Percentiles rank a stretch among this genome's conserved stretches.
phyloP scores from a whole-genome alignment of 768 basidiomycete genomes.

The Lepiota brunneoincarnata region DNA sequence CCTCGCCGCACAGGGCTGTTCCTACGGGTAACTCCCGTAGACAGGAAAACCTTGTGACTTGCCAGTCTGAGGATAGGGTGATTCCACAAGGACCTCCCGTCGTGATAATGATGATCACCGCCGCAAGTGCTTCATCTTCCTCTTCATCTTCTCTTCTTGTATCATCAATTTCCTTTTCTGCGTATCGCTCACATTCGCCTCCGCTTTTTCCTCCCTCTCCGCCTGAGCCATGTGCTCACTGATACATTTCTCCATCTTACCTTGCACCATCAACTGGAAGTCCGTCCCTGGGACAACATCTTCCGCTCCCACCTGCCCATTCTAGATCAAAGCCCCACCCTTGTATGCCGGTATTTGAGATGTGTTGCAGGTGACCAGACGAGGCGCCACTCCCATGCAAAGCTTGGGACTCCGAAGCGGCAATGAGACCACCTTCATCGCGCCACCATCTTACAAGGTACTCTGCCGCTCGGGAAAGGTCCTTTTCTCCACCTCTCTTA shows the following conservation, averaged over 20 bases:
- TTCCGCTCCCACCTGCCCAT: constrained; percentile 46
- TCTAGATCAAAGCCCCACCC: constrained; percentile 90
- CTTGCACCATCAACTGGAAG: constrained; percentile 41
- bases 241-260: constrained; percentile 71
- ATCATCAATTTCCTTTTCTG: constrained; percentile 62
- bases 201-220: constrained; percentile 49
- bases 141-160: constrained; percentile 37
- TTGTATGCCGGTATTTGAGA: constrained; percentile 24
- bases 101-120: constrained; percentile 5
- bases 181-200: constrained; percentile 62
- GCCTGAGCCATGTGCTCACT: constrained; percentile 45
- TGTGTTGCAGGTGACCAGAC: background rate
- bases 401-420: constrained; percentile 26
- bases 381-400: background rate
- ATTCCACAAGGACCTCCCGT: background rate
- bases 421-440: constrained; percentile 60
- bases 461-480: constrained; percentile 67
- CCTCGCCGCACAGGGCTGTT: background rate
- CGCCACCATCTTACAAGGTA: constrained; percentile 92
- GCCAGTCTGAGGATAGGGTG: background rate
- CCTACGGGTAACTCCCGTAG: background rate
- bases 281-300: constrained; percentile 19
- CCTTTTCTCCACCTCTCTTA: constrained; percentile 68
- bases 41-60: background rate
- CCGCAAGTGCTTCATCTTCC: constrained; percentile 29